Conservation (phyloP, 2,329 filamentous ascomycete species). For the Fragosphaeria purpurea region DNA sequence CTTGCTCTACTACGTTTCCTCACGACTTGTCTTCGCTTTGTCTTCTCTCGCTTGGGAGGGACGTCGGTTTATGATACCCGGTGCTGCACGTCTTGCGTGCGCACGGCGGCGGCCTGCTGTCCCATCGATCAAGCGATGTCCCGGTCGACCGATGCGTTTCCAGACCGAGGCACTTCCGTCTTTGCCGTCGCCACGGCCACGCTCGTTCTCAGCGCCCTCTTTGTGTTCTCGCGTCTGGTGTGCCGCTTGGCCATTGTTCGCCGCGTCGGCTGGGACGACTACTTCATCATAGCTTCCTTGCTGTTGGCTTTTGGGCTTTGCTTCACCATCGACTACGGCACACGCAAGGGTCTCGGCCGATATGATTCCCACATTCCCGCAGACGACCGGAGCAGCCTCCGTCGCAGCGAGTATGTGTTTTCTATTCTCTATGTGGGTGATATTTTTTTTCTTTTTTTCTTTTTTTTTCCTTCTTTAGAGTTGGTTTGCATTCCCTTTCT, state of each 20-base stretch:
- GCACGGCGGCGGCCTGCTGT: too few species aligned
- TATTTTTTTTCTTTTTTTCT: slow-evolving; percentile 2
- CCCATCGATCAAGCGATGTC: neutral
- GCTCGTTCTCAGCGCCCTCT: slow-evolving; percentile 59
- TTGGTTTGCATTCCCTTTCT: too few species aligned
- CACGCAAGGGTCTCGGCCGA: slow-evolving; percentile 55
- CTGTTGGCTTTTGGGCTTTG: slow-evolving; percentile 56
- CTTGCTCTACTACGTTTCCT: too few species aligned
- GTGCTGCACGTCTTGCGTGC: too few species aligned
- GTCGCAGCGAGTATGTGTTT: slow-evolving; percentile 53
- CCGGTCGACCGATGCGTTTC: slow-evolving; percentile 15
- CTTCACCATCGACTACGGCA: slow-evolving; percentile 55
- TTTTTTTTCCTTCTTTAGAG: slow-evolving; percentile 4
- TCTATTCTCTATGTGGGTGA: slow-evolving; percentile 49
- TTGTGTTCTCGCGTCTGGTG: slow-evolving; percentile 64
- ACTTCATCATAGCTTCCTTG: slow-evolving; percentile 74
- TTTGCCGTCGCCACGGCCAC: slow-evolving; percentile 62
- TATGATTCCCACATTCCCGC: slow-evolving; percentile 51
- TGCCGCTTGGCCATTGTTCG: slow-evolving; percentile 65
- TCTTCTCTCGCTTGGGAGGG: too few species aligned
- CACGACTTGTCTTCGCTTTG: too few species aligned
- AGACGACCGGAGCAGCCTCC: slow-evolving; percentile 40
- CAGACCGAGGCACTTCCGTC: slow-evolving; percentile 49
- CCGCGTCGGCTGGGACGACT: slow-evolving; percentile 66
- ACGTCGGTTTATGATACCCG: too few species aligned